Evolutionary conservation across 2,329 filamentous ascomycete genomes (phyloP).

Genomic region (Cladophialophora carrionii): DNA sequence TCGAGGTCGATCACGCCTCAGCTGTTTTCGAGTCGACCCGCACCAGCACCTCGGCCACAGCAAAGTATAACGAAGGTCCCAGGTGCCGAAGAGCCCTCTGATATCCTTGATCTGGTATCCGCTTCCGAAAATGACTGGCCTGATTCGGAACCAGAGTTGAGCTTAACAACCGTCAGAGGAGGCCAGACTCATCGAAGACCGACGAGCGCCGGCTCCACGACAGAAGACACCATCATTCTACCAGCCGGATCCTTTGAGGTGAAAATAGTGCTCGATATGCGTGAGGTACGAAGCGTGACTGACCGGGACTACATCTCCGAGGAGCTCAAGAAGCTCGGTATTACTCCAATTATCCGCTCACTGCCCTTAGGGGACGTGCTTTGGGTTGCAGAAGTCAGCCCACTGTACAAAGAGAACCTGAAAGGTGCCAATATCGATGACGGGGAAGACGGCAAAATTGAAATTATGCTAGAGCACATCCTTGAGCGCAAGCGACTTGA

Average conservation of each 20-base stretch:
- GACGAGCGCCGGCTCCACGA: conserved; percentile 4
- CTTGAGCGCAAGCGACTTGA: conserved; percentile 80
- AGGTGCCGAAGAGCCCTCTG: background rate
- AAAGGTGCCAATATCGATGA: conserved; percentile 33
- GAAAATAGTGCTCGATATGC: conserved; percentile 72
- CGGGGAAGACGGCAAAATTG: conserved; percentile 58
- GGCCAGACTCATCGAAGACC: conserved; percentile 4
- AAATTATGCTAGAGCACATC: conserved; percentile 78
- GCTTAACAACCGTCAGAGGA: background rate
- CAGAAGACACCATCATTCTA: conserved; percentile 60
- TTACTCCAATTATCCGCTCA: conserved; percentile 67
- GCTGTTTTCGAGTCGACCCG: background rate
- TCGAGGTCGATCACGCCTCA: background rate
- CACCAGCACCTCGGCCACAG: conserved; percentile 5
- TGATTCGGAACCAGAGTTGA: conserved; percentile 8
- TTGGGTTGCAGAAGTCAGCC: conserved; percentile 75
- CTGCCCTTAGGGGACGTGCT: conserved; percentile 75
- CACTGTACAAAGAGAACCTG: conserved; percentile 60
- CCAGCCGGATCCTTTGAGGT: conserved; percentile 70
- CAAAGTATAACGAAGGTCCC: background rate
- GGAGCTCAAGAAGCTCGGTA: conserved; percentile 68
- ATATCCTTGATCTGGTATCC: conserved; percentile 24
- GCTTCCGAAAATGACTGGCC: conserved; percentile 14
- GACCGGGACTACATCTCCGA: conserved; percentile 78
- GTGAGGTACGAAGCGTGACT: conserved; percentile 72